Evolutionary conservation across 371 early-diverging fungal genomes (phyloP).

Genomic region (Syncephalastrum contaminatum): DNA sequence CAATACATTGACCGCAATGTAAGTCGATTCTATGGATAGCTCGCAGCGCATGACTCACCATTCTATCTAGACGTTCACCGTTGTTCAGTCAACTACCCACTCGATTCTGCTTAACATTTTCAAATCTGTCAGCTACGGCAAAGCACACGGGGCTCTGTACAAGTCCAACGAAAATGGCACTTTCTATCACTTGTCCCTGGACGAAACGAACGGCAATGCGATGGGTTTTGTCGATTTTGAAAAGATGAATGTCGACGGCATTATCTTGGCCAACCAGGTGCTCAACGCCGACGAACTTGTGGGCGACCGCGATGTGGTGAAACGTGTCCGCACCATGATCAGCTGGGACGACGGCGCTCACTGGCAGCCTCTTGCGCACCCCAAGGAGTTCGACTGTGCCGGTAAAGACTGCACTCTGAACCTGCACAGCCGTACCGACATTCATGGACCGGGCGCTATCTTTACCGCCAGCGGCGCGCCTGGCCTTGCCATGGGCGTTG

Average conservation of each 20-base stretch:
- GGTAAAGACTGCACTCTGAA: constrained; percentile 66
- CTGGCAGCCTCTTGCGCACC: constrained; percentile 72
- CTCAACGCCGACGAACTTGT: constrained; percentile 64
- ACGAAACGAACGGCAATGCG: constrained; percentile 76
- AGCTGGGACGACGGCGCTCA: constrained; percentile 85
- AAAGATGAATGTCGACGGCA: constrained; percentile 82
- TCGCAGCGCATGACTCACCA: background rate
- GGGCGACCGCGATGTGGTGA: constrained; percentile 48
- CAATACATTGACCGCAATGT: constrained; percentile 47
- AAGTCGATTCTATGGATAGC: constrained; percentile 11
- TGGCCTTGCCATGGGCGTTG: constrained; percentile 89
- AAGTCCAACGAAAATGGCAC: constrained; percentile 84
- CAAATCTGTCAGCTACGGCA: constrained; percentile 42
- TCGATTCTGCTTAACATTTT: constrained; percentile 76
- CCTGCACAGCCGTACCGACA: constrained; percentile 72
- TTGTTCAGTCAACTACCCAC: constrained; percentile 75
- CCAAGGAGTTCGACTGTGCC: constrained; percentile 54
- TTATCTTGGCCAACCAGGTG: constrained; percentile 87
- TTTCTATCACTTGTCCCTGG: constrained; percentile 68
- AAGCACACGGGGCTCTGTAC: constrained; percentile 80
- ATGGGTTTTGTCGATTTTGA: constrained; percentile 87
- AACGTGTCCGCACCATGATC: constrained; percentile 72
- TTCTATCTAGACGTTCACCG: constrained; percentile 57
- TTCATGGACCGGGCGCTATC: constrained; percentile 61
- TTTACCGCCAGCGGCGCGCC: constrained; percentile 76